Conservation (phyloP, 2,329 filamentous ascomycete species). For the Paecilomyces formosus region DNA sequence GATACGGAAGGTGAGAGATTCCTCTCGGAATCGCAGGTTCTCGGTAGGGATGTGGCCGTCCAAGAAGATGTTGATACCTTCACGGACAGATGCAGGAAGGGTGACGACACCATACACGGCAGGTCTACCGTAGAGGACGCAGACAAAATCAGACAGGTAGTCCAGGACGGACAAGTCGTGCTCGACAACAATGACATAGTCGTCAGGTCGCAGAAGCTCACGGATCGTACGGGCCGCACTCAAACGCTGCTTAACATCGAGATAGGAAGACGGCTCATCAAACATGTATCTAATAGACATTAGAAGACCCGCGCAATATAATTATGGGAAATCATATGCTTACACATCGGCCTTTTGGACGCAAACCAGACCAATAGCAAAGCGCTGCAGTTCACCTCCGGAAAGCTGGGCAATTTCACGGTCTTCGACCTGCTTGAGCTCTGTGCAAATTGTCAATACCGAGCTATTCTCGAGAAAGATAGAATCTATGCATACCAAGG, state of each 20-base stretch:
- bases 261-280: conserved; percentile 95
- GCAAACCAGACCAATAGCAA: conserved; percentile 91
- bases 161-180: conserved; percentile 98
- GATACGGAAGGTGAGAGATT: conserved; percentile 92
- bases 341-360: conserved; percentile 91
- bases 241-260: conserved; percentile 98
- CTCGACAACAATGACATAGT: conserved; percentile 98
- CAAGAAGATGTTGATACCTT: conserved; percentile 99
- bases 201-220: conserved; percentile 75
- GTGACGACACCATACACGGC: conserved; percentile 98
- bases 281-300: conserved; percentile 73
- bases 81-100: conserved; percentile 86
- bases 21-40: conserved; percentile 96
- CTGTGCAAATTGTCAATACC: conserved; percentile 34
- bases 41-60: conserved; percentile 97
- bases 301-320: background rate
- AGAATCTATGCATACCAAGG: conserved; percentile 47
- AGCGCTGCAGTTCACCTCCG: conserved; percentile 96
- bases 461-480: background rate
- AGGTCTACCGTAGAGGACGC: conserved; percentile 90
- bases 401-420: conserved; percentile 86
- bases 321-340: conserved; percentile 15
- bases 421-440: conserved; percentile 82
- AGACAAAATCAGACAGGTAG: conserved; percentile 98
- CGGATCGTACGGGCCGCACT: conserved; percentile 88